Conservation (phyloP, 192 early-diverging fungal species). For the Coemansia nantahalensis region DNA sequence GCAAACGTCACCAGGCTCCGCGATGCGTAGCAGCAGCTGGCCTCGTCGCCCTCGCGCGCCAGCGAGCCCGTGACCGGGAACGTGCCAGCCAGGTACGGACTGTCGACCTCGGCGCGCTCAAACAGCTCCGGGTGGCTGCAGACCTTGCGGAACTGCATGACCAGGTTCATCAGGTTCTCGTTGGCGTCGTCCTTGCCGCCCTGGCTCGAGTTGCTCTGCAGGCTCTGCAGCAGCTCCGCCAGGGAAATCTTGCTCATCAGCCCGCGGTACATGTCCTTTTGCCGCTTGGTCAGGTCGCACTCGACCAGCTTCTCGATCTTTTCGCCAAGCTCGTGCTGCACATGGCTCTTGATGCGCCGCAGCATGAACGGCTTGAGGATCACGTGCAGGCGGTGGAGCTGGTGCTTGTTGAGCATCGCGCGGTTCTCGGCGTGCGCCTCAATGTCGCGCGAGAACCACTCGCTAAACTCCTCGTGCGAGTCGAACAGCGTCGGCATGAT, state of each 20-base stretch:
- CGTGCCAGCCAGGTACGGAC: conserved; percentile 62
- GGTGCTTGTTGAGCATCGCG: conserved; percentile 76
- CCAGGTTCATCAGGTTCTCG: conserved; percentile 86
- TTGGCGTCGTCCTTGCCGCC: conserved; percentile 65
- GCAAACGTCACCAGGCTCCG: conserved; percentile 60
- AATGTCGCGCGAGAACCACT: conserved; percentile 93
- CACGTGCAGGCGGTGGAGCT: conserved; percentile 82
- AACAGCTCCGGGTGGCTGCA: conserved; percentile 88
- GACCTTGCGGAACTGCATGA: conserved; percentile 93
- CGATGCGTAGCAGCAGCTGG: conserved; percentile 62
- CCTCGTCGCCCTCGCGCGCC: conserved; percentile 58
- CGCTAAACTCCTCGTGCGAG: conserved; percentile 89
- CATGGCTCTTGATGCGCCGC: conserved; percentile 84
- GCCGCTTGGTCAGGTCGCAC: conserved; percentile 74
- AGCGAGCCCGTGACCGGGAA: conserved; percentile 62
- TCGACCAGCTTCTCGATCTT: conserved; percentile 85
- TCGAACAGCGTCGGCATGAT: conserved; percentile 95
- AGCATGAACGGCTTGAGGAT: conserved; percentile 96
- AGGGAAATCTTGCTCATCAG: conserved; percentile 78
- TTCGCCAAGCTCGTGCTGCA: conserved; percentile 86
- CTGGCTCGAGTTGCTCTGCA: conserved; percentile 51
- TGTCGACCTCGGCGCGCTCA: conserved; percentile 79
- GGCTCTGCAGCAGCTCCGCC: conserved; percentile 68
- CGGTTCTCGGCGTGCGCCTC: conserved; percentile 87
- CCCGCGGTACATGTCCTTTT: conserved; percentile 69